Evolutionary conservation across 805 yeast species (phyloP).

Genomic region (Cyberlindnera veronae): DNA sequence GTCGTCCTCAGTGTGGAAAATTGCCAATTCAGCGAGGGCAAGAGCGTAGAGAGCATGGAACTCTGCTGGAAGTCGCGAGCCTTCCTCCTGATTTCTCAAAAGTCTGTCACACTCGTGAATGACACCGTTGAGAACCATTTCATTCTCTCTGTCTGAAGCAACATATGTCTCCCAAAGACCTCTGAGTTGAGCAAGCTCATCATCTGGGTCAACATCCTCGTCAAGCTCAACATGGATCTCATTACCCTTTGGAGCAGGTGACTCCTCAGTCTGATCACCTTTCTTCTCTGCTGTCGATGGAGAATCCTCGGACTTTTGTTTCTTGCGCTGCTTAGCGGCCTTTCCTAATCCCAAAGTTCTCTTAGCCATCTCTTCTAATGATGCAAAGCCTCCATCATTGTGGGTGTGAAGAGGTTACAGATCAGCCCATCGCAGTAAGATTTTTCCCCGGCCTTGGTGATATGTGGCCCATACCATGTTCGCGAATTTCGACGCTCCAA

Average conservation of each 20-base stretch:
- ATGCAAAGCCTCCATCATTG: too few relatives aligned
- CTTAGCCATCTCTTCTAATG: slow-evolving; percentile 57
- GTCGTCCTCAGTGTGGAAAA: slow-evolving; percentile 47
- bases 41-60: slow-evolving; percentile 75
- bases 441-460: neutral
- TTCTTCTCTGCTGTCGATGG: slow-evolving; percentile 3
- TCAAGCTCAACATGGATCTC: slow-evolving; percentile 65
- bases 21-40: slow-evolving; percentile 62
- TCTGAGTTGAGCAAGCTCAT: slow-evolving; percentile 71
- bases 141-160: slow-evolving; percentile 54
- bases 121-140: slow-evolving; percentile 71
- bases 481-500: neutral
- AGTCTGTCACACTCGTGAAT: slow-evolving; percentile 90
- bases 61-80: slow-evolving; percentile 37
- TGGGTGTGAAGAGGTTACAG: too few relatives aligned
- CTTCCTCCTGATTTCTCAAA: slow-evolving; percentile 41
- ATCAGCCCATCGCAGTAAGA: slow-evolving; percentile 6
- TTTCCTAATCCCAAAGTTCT: slow-evolving; percentile 66
- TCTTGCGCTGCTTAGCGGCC: slow-evolving; percentile 47
- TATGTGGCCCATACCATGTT: neutral
- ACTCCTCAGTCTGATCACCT: slow-evolving; percentile 16
- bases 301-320: slow-evolving; percentile 28
- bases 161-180: slow-evolving; percentile 70
- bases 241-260: slow-evolving; percentile 29
- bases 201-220: slow-evolving; percentile 68